Conservation (phyloP, 139 green algal species). For the Auxenochlorella protothecoides region DNA sequence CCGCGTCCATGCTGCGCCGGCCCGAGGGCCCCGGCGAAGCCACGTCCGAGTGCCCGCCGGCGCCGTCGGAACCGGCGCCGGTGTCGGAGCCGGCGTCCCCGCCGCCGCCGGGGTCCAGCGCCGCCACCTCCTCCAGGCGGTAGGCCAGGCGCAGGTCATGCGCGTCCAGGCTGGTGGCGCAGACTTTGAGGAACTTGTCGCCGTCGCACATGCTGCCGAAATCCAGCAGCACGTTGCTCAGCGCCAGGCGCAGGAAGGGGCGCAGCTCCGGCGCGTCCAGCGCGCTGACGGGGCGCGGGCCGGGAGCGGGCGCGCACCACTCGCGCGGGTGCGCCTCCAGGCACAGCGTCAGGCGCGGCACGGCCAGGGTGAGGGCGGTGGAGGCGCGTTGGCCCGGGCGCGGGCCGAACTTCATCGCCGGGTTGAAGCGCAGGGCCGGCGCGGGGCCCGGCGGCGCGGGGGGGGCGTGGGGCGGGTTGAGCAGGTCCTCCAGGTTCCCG, state of each 20-base stretch:
- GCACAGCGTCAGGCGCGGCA: slow-evolving; percentile 19
- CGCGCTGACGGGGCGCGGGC: slow-evolving; percentile 1
- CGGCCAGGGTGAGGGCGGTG: slow-evolving; percentile 31
- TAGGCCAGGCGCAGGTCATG: slow-evolving; percentile 34
- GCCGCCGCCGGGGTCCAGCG: neutral
- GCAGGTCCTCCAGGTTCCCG: slow-evolving; percentile 30
- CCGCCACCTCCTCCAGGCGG: slow-evolving; percentile 2
- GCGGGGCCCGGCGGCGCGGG: neutral
- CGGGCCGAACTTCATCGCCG: slow-evolving; percentile 33
- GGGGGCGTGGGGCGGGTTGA: neutral
- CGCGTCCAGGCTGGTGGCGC: slow-evolving; percentile 14
- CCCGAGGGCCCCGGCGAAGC: neutral
- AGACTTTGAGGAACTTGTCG: slow-evolving; percentile 31
- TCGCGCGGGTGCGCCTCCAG: slow-evolving; percentile 33
- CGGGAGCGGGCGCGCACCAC: slow-evolving; percentile 10
- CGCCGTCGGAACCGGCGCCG: neutral
- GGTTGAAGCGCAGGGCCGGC: slow-evolving; percentile 25
- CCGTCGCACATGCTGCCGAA: slow-evolving; percentile 15
- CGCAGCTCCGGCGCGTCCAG: slow-evolving; percentile 3
- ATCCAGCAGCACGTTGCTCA: slow-evolving; percentile 27
- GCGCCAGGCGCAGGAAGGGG: slow-evolving; percentile 12
- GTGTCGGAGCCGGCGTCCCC: neutral
- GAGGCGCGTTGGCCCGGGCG: slow-evolving; percentile 10
- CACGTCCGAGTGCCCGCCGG: neutral
- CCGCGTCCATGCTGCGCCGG: neutral